These are phyloP conservation scores for Iberis pinnata DNA, from an alignment of 345 rosid genomes.

Conservation along the genomic window DNA sequence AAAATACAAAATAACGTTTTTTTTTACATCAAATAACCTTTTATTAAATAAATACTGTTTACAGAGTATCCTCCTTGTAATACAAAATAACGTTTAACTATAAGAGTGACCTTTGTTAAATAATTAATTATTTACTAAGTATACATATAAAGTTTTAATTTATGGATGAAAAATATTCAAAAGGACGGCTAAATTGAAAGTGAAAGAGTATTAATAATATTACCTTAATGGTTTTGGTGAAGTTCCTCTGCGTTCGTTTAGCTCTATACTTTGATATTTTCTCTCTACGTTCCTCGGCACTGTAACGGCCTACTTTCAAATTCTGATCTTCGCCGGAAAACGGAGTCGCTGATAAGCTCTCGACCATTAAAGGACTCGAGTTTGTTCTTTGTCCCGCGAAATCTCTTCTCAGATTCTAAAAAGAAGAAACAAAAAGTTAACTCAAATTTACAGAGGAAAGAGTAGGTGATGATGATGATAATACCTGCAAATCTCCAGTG, in stretches of 20 bases:
- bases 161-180: no score
- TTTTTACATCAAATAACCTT: no score
- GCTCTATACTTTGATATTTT: slow-evolving; percentile 90
- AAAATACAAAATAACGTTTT: no score
- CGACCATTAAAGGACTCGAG: no score
- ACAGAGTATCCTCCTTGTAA: no score
- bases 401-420: slow-evolving; percentile 22
- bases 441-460: not conserved
- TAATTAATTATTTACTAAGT: no score
- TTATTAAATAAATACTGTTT: no score
- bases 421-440: not conserved
- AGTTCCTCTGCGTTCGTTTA: slow-evolving; percentile 82
- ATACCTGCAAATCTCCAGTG: slow-evolving; percentile 74
- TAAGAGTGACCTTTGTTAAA: no score
- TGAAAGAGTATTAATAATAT: no score
- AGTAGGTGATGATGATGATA: not conserved
- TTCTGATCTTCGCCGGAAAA: slow-evolving; percentile 42
- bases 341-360: not conserved
- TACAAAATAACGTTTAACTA: no score
- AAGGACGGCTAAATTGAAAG: no score
- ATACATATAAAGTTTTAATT: no score
- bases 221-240: slow-evolving; percentile 93
- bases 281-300: slow-evolving; percentile 76
- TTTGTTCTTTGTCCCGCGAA: slow-evolving; percentile 18
- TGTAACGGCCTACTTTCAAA: slow-evolving; percentile 64